Conservation (phyloP, 306 rosid species). For the Senna tora region DNA sequence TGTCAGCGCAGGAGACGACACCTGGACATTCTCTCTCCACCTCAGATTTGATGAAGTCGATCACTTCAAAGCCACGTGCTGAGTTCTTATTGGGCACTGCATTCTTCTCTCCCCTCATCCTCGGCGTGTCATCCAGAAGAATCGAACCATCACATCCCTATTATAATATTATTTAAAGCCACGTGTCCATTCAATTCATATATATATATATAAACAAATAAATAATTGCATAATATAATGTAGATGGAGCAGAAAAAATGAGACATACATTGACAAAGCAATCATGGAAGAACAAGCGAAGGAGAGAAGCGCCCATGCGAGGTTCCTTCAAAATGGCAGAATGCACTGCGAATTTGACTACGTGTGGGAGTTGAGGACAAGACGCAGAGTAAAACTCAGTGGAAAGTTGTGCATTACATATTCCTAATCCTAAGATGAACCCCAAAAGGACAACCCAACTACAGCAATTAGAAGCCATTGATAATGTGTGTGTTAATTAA, state of each 20-base stretch:
- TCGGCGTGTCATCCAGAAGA: conserved; percentile 78
- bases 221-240: too few species aligned
- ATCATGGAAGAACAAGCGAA: conserved; percentile 89
- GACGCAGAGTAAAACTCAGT: conserved; percentile 53
- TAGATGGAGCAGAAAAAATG: background rate
- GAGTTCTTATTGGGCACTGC: conserved; percentile 74
- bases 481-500: too few species aligned
- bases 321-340: conserved; percentile 69
- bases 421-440: conserved; percentile 38
- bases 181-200: too few species aligned
- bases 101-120: conserved; percentile 73
- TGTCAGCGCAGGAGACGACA: conserved; percentile 84
- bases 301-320: conserved; percentile 95
- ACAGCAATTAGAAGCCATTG: too few species aligned
- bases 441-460: conserved; percentile 43
- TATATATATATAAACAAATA: too few species aligned
- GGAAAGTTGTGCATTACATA: conserved; percentile 54
- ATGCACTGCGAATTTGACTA: conserved; percentile 56
- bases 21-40: conserved; percentile 78
- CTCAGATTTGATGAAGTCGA: conserved; percentile 69
- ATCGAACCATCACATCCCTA: conserved; percentile 95
- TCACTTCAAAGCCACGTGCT: conserved; percentile 74
- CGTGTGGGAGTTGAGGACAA: conserved; percentile 64
- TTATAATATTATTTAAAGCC: background rate
- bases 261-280: conserved; percentile 81